A percentile compares a stretch with the other conserved stretches of the same genome.
Evolutionary conservation across 73 alveolate genomes (phyloP).

Genomic region (Blepharisma japonicum): DNA sequence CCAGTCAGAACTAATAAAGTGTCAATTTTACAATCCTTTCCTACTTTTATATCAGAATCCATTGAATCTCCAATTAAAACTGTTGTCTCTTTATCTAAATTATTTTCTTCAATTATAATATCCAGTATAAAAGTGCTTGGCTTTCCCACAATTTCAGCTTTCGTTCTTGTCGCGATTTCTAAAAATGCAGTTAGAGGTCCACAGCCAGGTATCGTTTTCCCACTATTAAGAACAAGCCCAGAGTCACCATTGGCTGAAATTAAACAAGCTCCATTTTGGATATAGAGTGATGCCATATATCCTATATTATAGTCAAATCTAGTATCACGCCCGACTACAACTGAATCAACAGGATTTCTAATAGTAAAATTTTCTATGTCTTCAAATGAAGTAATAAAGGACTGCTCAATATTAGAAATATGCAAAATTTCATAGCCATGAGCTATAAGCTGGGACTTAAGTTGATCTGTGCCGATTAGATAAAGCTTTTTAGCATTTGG

Average conservation of each 20-base stretch:
- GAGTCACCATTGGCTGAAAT: neutral
- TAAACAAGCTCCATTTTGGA: neutral
- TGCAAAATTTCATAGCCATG: neutral
- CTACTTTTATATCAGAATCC: neutral
- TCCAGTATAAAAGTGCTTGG: neutral
- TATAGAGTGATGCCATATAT: neutral
- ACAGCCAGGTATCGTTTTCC: neutral
- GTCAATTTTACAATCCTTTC: neutral
- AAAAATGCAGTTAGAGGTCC: neutral
- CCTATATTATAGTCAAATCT: neutral
- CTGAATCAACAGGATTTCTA: neutral
- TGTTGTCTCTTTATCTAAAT: neutral
- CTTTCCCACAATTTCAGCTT: constrained; percentile 4
- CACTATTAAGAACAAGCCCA: neutral
- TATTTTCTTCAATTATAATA: neutral
- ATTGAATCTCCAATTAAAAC: neutral
- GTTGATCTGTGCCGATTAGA: neutral
- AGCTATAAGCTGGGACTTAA: neutral
- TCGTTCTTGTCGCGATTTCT: neutral
- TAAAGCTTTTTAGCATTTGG: neutral
- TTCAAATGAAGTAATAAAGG: neutral
- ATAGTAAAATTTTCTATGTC: neutral
- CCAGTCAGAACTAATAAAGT: neutral
- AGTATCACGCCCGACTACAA: neutral
- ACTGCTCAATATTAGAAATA: neutral